These are phyloP conservation scores for Halophytophthora batemanensis DNA, from an alignment of 352 stramenopile species.

Conservation along the genomic window DNA sequence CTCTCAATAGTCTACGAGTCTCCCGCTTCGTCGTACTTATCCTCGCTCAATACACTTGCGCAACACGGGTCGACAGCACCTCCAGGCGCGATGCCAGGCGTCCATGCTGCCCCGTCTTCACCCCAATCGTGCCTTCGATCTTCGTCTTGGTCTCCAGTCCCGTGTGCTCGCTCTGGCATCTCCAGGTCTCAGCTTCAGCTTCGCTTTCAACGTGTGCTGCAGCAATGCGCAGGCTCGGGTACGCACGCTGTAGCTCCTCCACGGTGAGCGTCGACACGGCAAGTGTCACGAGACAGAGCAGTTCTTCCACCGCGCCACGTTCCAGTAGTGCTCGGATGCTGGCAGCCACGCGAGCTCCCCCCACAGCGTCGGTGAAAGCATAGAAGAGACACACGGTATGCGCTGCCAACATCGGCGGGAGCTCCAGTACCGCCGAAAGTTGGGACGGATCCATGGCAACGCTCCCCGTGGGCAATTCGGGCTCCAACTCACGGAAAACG, in stretches of 20 bases:
- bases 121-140: too few relatives aligned
- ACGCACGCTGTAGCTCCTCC: slow-evolving; percentile 16
- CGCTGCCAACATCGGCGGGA: slow-evolving; percentile 9
- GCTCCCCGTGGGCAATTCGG: slow-evolving; percentile 19
- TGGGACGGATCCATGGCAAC: slow-evolving; percentile 9
- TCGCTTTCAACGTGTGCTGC: slow-evolving; percentile 16
- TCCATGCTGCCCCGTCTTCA: too few relatives aligned
- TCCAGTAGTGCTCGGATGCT: slow-evolving; percentile 15
- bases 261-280: slow-evolving; percentile 14
- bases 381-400: slow-evolving; percentile 24
- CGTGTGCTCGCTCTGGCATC: too few relatives aligned
- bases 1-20: too few relatives aligned
- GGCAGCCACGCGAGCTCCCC: slow-evolving; percentile 11
- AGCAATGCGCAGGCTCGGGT: slow-evolving; percentile 18
- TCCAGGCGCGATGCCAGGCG: too few relatives aligned
- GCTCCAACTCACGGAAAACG: slow-evolving; percentile 29
- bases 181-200: slow-evolving; percentile 2
- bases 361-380: slow-evolving; percentile 9
- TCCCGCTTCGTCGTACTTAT: too few relatives aligned
- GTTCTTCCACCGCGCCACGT: slow-evolving; percentile 15
- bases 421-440: slow-evolving; percentile 6
- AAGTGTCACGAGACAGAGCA: slow-evolving; percentile 22
- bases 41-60: too few relatives aligned
- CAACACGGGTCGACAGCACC: too few relatives aligned
- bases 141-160: too few relatives aligned